Evolutionary conservation across 441 rosid species (phyloP).

Genomic region (Isatis lusitanica): DNA sequence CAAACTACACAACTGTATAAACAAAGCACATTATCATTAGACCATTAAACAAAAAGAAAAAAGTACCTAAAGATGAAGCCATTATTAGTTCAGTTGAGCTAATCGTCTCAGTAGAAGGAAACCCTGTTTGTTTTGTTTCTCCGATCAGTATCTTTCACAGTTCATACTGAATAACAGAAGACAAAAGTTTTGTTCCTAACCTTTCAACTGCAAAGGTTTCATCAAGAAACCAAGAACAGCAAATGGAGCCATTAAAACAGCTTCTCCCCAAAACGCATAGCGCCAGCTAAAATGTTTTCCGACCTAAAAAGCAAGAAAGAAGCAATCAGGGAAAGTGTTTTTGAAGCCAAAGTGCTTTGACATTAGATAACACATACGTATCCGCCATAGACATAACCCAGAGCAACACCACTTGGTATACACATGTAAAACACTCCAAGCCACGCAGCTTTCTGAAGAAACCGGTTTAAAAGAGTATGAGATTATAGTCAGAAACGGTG

Average conservation of each 20-base stretch:
- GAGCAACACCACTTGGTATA: constrained; percentile 89
- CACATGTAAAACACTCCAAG: constrained; percentile 93
- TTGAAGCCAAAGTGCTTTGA: neutral
- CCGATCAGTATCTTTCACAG: constrained; percentile 33
- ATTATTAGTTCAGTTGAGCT: constrained; percentile 14
- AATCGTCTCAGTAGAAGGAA: constrained; percentile 3
- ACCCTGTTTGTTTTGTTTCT: neutral
- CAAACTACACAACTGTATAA: neutral
- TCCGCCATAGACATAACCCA: constrained; percentile 91
- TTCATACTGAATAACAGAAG: constrained; percentile 29
- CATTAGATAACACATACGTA: constrained; percentile 1
- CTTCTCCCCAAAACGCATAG: constrained; percentile 86
- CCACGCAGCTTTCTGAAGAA: constrained; percentile 79
- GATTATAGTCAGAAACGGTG: neutral
- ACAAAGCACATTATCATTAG: neutral
- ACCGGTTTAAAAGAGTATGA: neutral
- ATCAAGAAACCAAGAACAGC: constrained; percentile 70
- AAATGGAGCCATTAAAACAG: constrained; percentile 85
- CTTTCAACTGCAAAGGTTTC: constrained; percentile 86
- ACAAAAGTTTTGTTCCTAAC: neutral
- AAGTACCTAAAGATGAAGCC: constrained; percentile 14
- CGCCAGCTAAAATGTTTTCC: constrained; percentile 77
- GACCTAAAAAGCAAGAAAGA: constrained; percentile 46
- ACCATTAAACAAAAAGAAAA: neutral
- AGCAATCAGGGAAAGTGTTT: neutral